Evolutionary conservation across 208 protist genomes (phyloP).

Genomic region (Phytomonas sp.): DNA sequence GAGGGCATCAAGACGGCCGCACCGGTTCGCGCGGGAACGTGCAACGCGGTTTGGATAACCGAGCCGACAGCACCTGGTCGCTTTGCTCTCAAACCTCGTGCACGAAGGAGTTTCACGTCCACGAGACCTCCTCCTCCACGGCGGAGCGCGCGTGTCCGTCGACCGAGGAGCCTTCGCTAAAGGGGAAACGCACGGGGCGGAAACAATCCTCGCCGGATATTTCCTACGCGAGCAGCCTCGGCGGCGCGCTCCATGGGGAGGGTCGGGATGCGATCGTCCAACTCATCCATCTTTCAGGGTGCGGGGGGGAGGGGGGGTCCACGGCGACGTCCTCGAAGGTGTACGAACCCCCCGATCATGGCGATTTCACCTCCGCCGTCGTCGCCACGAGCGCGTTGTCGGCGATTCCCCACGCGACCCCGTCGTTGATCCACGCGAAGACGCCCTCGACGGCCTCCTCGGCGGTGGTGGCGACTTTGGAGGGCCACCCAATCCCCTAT

Average conservation of each 20-base stretch:
- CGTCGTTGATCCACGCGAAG: not conserved
- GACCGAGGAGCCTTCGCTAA: no score
- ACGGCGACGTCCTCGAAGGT: not conserved
- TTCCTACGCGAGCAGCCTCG: not conserved
- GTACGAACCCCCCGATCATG: not conserved
- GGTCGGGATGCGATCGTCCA: not conserved
- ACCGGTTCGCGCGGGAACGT: no score
- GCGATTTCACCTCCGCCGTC: not conserved
- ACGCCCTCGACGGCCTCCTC: not conserved
- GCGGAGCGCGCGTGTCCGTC: no score
- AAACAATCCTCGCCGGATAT: not conserved
- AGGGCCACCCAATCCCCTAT: constrained; percentile 11
- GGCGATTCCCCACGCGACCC: not conserved
- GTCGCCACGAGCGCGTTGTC: not conserved
- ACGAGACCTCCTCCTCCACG: no score
- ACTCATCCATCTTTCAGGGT: no score
- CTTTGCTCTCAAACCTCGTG: not conserved
- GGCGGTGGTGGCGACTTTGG: not conserved
- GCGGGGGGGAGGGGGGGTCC: no score
- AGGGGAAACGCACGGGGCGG: no score
- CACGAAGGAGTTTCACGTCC: no score
- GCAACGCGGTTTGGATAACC: not conserved
- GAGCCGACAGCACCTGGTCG: not conserved
- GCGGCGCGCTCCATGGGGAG: not conserved
- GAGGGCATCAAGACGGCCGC: no score